phyloP scores from a whole-genome alignment of 2,329 filamentous ascomycete species.

The Scortechinia acanthostroma region DNA sequence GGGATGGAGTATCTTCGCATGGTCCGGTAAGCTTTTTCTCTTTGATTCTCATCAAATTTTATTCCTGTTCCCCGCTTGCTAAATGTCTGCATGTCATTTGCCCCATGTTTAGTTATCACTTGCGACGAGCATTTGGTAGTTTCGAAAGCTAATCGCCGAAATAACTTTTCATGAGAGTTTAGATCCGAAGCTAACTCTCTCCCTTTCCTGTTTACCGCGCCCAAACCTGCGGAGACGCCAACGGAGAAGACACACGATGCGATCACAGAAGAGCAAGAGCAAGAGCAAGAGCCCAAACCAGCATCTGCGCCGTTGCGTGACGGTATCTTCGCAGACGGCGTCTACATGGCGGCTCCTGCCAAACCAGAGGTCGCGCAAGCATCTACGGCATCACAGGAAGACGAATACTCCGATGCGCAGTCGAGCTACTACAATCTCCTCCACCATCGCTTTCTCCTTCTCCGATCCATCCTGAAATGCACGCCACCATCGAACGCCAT shows the following conservation, averaged over 20 bases:
- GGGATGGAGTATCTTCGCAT: neutral
- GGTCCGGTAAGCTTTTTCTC: conserved; percentile 1
- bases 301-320: neutral
- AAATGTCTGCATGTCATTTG: neutral
- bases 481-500: neutral
- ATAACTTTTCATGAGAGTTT: too few relatives aligned
- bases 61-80: neutral
- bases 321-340: neutral
- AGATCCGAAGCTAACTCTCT: conserved; percentile 1
- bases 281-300: too few relatives aligned
- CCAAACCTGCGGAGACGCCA: neutral
- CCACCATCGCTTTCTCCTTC: neutral
- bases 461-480: neutral
- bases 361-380: neutral
- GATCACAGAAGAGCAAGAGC: neutral
- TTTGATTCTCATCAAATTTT: too few relatives aligned
- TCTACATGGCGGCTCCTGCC: neutral
- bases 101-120: too few relatives aligned
- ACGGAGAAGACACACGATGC: neutral
- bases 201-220: neutral
- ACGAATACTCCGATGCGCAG: neutral
- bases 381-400: neutral
- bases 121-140: too few relatives aligned
- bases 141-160: neutral
- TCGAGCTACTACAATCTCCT: neutral